Base-by-base conservation (phyloP, 306 rosid genomes). In the Mucuna pruriens region DNA sequence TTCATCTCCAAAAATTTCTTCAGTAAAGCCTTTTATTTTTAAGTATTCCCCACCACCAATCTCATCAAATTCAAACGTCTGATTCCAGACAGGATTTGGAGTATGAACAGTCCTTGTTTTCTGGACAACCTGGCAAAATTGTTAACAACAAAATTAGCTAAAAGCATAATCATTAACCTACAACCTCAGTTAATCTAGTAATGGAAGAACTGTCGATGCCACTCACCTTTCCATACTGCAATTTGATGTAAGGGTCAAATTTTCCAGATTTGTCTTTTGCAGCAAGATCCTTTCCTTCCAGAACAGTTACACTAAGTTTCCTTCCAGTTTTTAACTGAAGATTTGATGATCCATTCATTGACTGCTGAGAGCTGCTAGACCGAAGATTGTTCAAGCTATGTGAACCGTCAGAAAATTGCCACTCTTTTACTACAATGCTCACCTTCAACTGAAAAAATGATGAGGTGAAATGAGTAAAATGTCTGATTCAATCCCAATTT, bases 331-430 rank as follows among this genome's bases (percentile, higher is more conserved):
- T 87, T 65, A 87, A 22, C 78, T 45, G 89, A 86, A 86, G 75
- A 84, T 84, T 90, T 72, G 97, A 88, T 82, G 97, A 91, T 65
- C 94, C 97, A 82, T 83, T 78, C 16, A 88, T 77, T 19, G 92
- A 88, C 71, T 79, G 79, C 57, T 48, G 94, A 46, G 94, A 63
- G 84, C 60, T 62, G 44, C 44, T 78, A 66, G 44, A 7, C 8
- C 65, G 88, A 20, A 71, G 67, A 74, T 70, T 86, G 84, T 76
- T 92, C 66, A 78, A 84, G 88, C 92, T 86, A 58, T 90, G 90
- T 5, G 98, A 88, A 74, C 97, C 99, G 83, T 92, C 99, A 12
- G 97, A 84, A 81, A 86, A 96, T 80, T 96, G 99, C 99, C 99
- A 96, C 79, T 93, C 98, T 86, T 92, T 92, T 36, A 94, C 83